Evolutionary conservation across 1,284 basidiomycete species (phyloP).

Genomic region (Malassezia nana): DNA sequence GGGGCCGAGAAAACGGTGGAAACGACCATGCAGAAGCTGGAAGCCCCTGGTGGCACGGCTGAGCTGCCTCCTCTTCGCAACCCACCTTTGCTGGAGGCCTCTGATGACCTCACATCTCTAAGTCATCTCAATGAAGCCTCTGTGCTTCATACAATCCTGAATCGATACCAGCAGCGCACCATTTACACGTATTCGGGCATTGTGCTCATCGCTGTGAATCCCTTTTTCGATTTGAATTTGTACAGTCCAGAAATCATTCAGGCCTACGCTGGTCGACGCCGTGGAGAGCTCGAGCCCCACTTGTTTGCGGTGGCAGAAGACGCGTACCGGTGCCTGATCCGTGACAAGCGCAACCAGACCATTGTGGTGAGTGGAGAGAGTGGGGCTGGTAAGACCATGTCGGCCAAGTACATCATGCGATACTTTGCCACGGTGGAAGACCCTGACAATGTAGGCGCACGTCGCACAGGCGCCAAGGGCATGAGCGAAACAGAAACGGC

Average conservation of each 20-base stretch:
- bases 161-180: constrained; percentile 89
- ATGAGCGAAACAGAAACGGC: constrained; percentile 90
- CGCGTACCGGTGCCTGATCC: constrained; percentile 94
- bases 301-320: constrained; percentile 98
- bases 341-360: constrained; percentile 88
- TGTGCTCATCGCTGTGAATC: constrained; percentile 92
- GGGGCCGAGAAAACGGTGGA: constrained; percentile 32
- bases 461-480: constrained; percentile 51
- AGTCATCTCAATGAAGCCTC: constrained; percentile 91
- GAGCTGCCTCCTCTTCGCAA: constrained; percentile 82
- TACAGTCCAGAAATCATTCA: constrained; percentile 93
- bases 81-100: constrained; percentile 87
- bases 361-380: constrained; percentile 98
- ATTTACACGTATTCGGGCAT: constrained; percentile 99
- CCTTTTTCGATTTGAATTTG: constrained; percentile 65
- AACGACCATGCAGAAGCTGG: constrained; percentile 31
- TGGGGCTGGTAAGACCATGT: constrained; percentile 98
- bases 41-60: constrained; percentile 26
- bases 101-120: constrained; percentile 92
- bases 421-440: constrained; percentile 98
- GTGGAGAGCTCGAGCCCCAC: constrained; percentile 94
- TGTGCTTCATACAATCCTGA: constrained; percentile 94
- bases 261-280: constrained; percentile 80
- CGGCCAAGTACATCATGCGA: constrained; percentile 97
- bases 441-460: constrained; percentile 52